phyloP scores from a whole-genome alignment of 176 grass and related monocot genomes.

The Typha latifolia region DNA sequence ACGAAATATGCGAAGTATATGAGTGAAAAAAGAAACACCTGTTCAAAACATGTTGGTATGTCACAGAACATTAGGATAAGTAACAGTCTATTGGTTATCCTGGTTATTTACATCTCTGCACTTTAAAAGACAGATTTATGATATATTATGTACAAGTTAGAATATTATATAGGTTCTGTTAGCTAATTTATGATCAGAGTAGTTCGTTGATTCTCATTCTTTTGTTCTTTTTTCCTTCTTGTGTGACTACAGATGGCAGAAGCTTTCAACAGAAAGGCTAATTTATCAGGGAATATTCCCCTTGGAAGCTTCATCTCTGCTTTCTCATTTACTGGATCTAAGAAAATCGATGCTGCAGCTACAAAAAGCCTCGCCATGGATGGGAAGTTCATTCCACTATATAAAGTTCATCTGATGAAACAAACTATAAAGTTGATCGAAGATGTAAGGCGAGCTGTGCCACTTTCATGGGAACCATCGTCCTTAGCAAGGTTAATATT shows the following conservation, averaged over 20 bases:
- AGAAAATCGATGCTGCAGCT: conserved; percentile 41
- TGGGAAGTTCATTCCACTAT: conserved; percentile 37
- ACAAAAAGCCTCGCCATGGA: conserved; percentile 50
- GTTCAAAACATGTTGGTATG: too few species aligned
- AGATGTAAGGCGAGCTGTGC: conserved; percentile 36
- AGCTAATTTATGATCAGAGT: background rate
- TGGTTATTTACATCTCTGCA: too few species aligned
- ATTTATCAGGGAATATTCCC: conserved; percentile 34
- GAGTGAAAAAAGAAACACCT: too few species aligned
- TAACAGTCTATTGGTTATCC: too few species aligned
- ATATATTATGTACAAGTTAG: background rate
- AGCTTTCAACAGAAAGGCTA: conserved; percentile 45
- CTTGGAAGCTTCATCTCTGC: conserved; percentile 46
- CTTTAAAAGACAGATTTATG: too few species aligned
- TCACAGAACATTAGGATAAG: too few species aligned
- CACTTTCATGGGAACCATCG: conserved; percentile 46
- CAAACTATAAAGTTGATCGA: conserved; percentile 27
- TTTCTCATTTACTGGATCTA: conserved; percentile 53
- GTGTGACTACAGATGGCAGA: conserved; percentile 45
- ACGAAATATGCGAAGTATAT: too few species aligned
- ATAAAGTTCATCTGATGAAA: conserved; percentile 27
- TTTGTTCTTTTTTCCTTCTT: background rate
- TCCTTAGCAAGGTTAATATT: conserved; percentile 42
- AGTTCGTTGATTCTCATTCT: background rate
- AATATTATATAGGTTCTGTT: background rate